Conservation (phyloP, 352 stramenopile genomes). For the Pythium brassicae region DNA sequence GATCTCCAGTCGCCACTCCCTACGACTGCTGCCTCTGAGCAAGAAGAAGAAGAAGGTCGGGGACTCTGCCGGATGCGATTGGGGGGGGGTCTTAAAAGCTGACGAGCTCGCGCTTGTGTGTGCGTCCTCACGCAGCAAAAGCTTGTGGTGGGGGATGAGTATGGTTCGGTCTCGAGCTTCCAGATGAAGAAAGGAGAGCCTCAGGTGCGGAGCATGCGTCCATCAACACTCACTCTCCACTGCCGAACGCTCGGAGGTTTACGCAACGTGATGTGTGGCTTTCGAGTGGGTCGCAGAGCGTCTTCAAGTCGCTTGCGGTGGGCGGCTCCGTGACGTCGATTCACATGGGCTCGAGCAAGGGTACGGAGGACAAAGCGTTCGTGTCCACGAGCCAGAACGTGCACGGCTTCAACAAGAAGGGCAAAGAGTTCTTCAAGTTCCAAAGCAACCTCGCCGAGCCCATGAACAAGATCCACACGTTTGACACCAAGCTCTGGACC, state of each 20-base stretch:
- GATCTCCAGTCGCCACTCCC: constrained; percentile 68
- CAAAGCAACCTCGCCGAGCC: constrained; percentile 82
- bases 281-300: constrained; percentile 18
- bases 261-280: neutral
- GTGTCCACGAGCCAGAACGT: constrained; percentile 68
- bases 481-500: constrained; percentile 72
- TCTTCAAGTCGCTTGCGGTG: constrained; percentile 66
- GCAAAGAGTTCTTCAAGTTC: constrained; percentile 86
- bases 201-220: constrained; percentile 21
- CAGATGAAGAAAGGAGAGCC: constrained; percentile 85
- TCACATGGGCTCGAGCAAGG: constrained; percentile 67
- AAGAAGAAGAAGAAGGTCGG: constrained; percentile 86
- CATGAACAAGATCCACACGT: constrained; percentile 63
- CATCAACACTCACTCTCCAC: neutral
- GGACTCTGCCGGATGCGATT: neutral
- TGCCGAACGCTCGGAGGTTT: neutral
- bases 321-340: constrained; percentile 57
- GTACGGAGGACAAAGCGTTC: constrained; percentile 68
- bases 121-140: constrained; percentile 58
- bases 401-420: constrained; percentile 78
- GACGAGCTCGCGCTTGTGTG: neutral
- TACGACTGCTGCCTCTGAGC: constrained; percentile 73
- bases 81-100: neutral
- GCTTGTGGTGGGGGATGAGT: constrained; percentile 80
- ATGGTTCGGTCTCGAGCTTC: constrained; percentile 74